Conservation (phyloP, 495 filamentous ascomycete genomes). For the Neurospora sp. region DNA sequence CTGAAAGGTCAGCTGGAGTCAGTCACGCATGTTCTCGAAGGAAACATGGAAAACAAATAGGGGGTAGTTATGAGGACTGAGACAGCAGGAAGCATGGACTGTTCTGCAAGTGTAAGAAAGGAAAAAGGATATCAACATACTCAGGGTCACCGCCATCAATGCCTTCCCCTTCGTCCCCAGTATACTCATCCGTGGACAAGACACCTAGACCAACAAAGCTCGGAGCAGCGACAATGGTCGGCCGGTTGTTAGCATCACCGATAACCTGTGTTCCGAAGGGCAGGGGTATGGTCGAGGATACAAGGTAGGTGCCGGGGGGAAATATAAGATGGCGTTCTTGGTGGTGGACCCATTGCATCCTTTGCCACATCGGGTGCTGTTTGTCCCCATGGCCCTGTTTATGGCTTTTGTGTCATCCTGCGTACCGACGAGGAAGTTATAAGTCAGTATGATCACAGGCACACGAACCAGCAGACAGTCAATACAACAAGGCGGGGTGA, state of each 20-base stretch:
- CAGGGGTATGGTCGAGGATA: conserved; percentile 51
- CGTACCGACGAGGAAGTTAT: too few species aligned
- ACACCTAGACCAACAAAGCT: conserved; percentile 70
- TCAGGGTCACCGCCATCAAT: conserved; percentile 12
- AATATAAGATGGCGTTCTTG: conserved; percentile 61
- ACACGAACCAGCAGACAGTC: too few species aligned
- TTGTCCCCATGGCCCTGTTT: conserved; percentile 57
- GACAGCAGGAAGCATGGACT: too few species aligned
- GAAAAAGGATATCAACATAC: conserved; percentile 8
- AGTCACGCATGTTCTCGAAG: background rate
- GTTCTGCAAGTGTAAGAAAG: too few species aligned
- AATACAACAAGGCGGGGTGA: background rate
- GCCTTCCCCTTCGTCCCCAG: conserved; percentile 22
- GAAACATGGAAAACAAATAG: too few species aligned
- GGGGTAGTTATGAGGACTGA: background rate
- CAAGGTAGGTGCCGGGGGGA: conserved; percentile 64
- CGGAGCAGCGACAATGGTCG: conserved; percentile 59
- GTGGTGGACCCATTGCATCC: conserved; percentile 68
- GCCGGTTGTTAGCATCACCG: conserved; percentile 54
- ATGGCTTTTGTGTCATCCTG: conserved; percentile 71
- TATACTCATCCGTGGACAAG: conserved; percentile 79
- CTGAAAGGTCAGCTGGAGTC: background rate
- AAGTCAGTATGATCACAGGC: too few species aligned
- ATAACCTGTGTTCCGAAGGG: conserved; percentile 68
- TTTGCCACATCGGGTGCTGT: conserved; percentile 60